Evolutionary conservation across 2,329 filamentous ascomycete genomes (phyloP), one percentile per base, ranked within the genome.

Genomic region (Penicillium sp.): DNA sequence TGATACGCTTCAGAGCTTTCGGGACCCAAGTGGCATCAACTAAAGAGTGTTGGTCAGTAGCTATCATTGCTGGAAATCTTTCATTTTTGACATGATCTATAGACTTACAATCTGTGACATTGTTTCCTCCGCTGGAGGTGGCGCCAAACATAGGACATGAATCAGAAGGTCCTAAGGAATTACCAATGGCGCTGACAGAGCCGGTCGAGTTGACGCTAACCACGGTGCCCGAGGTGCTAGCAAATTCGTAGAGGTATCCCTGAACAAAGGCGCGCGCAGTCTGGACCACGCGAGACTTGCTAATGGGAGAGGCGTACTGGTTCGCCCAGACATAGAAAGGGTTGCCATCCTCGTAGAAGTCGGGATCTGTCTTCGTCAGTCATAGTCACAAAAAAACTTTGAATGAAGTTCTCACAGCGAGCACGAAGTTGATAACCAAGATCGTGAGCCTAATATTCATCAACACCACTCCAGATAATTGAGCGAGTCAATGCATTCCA

Each of bases 291-390:
- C 56, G 49, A 4, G 55, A 55, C 45, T 65, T 56, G 47, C 65
- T 53, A 58, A 68, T 63, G 2, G 65, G 64, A 6, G 83, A 79
- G 6, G 81, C 79, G 66, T 87, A 87, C 60, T 84, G 81, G 65
- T 88, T 88, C 16, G 83, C 79, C 82, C 83, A 88, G 6, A 85
- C 79, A 8, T 79, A 73, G 60, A 87, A 86, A 1, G 74, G 71
- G 0, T 70, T 72, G 49, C 76, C 74, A 52, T 78, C 72, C 24
- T 71, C 62, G 55, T 79, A 79, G 16, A 87, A 74, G 34, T 79
- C 67, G 0, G 77, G 74, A 61, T 78, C 80, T 59, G 67, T 47
- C n/a, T 67, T 46, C n/a, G 45, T 36, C 6, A 52, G 23, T 26
- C 41, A 52, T 7, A 47, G 38, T 16, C 13, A 9, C 10, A 29